Evolutionary conservation across 805 yeast genomes (phyloP), one percentile per base, ranked within the genome.

Genomic region (Saturnispora gosingensis): DNA sequence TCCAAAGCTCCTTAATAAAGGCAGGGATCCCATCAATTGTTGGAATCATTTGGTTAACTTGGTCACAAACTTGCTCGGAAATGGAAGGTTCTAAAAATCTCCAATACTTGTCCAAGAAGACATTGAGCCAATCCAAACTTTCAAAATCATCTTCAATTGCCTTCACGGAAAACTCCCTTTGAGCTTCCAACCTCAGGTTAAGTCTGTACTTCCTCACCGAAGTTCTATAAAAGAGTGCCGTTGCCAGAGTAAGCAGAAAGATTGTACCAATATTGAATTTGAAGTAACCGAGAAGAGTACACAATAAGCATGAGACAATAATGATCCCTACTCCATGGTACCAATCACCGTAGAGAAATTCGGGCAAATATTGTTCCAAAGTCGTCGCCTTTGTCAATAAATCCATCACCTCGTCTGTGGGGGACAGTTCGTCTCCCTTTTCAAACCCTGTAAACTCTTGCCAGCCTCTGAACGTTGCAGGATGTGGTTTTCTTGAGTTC

Each of bases 71-170:
- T 68, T 87, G 85, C 65, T 85, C 89, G 15, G 96, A 78, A 38
- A 91, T 73, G 9, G 87, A 80, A 5, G 99, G 99, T 67, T 93
- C 98, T 62, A 89, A 77, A 57, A 76, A 87, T 51, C 80, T 72
- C 99, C 99, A 93, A 67, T 87, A 90, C 68, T 89, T 90, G 63
- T 85, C 90, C 68, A 95, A 66, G 61, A 95, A 85, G 25, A 81
- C 79, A 67, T 93, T 93, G 58, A 88, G 72, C 99, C 99, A 93
- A 63, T 93, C 97, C 85, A 93, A 80, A 6, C 96, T 77, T 70
- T 93, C 99, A 58, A 83, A 83, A 65, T 91, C 97, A 61, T 82
- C 78, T 67, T 93, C 98, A 56, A 90, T 83, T 45, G 78, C 78
- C 62, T 80, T 81, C 45, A 88, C 80, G 16, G 93, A 83, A 62